Base-by-base conservation (phyloP, 805 yeast species). In the Starmera amethionina region DNA sequence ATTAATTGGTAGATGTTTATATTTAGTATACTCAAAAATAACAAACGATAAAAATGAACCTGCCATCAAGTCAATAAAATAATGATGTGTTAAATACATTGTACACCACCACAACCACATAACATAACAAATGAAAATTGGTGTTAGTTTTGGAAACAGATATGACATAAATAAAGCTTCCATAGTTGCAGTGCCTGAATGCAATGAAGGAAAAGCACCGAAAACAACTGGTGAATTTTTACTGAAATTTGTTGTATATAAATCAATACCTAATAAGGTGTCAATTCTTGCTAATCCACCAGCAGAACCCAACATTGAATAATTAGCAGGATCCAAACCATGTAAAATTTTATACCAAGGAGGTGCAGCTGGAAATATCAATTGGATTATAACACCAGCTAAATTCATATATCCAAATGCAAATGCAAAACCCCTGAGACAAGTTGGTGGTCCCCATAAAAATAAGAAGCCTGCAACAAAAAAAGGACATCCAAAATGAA, bases 41-140 rank as follows among this genome's bases (percentile, higher is more conserved):
- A 73, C 59, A 44, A 79, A 72, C 0, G 95, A 78, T 42, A 93
- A 67, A n/a, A 78, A 72, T 2, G 96, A 90, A 18, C 98, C 98
- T n/a, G 86, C 90, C 54, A 86, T 85, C 40, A 90, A 74, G 58
- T 90, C 97, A 44, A 90, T 77, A 55, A 93, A 93, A 60, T 90
- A 90, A 63, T 90, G 98, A 62, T 90, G 98, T 0, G 97, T 90
- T 54, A 90, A 71, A 61, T 90, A 90, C 98, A 90, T 90, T 13
- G 97, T 93, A 38, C 93, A 75, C 95, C 96, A 93, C 97, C 97
- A 90, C 50, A 93, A 72, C 94, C 95, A 87, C 46, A 77, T 64
- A n/a, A 87, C 93, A 58, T 90, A 93, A 15, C 69, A 62, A 57
- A 80, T 70, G 70, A 87, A 84, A 7, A 84, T 44, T 8, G 82